phyloP scores from a whole-genome alignment of 2,329 filamentous ascomycete genomes.

The Aspergillus piperis region DNA sequence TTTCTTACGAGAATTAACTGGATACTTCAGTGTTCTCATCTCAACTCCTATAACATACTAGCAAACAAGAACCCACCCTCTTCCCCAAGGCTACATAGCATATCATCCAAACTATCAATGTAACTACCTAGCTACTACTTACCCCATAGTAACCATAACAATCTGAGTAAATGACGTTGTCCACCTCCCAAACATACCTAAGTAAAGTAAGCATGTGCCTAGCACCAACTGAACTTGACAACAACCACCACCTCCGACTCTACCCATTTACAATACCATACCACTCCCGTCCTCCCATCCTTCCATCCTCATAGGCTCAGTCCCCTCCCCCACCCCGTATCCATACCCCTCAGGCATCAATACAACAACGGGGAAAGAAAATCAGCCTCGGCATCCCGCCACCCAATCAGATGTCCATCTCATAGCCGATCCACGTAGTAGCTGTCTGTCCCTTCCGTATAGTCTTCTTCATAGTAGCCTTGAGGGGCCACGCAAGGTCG shows the following conservation, averaged over 20 bases:
- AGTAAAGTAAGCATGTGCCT: background rate
- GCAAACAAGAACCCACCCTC: no score
- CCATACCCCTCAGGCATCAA: constrained; percentile 4
- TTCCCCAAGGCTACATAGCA: no score
- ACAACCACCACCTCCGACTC: no score
- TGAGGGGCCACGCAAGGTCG: constrained; percentile 25
- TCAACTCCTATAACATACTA: background rate
- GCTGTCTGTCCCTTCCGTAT: background rate
- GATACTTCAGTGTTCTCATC: no score
- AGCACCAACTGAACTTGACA: no score
- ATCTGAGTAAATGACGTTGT: constrained; percentile 14
- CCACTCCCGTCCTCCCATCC: background rate
- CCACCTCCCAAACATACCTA: constrained; percentile 14
- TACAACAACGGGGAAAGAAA: background rate
- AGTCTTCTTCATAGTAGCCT: background rate
- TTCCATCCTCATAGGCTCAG: background rate
- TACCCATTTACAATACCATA: constrained; percentile 11
- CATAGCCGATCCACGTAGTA: background rate
- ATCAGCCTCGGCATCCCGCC: constrained; percentile 9
- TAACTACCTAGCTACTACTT: no score
- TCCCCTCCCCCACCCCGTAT: background rate
- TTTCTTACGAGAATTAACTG: no score
- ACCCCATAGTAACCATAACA: no score
- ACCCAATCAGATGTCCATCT: background rate
- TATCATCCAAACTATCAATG: no score